phyloP scores from a whole-genome alignment of 495 filamentous ascomycete genomes.

The Penicillium salamii region DNA sequence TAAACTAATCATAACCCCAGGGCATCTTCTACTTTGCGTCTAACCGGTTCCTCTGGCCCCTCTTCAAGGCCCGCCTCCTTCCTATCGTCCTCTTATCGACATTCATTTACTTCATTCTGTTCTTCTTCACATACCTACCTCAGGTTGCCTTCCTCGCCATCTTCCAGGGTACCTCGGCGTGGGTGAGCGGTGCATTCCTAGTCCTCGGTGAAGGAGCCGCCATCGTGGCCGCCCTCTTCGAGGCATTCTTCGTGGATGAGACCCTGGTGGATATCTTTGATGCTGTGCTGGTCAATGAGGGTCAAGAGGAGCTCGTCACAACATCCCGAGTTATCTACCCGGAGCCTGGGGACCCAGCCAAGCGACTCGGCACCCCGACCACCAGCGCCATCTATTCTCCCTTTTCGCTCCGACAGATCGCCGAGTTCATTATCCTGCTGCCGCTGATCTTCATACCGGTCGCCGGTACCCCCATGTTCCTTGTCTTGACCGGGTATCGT shows the following conservation, averaged over 20 bases:
- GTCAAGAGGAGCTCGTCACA: slow-evolving; percentile 54
- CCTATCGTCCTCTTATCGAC: slow-evolving; percentile 56
- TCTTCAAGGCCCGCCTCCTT: slow-evolving; percentile 56
- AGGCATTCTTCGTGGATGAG: slow-evolving; percentile 67
- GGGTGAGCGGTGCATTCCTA: slow-evolving; percentile 61
- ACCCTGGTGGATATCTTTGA: slow-evolving; percentile 69
- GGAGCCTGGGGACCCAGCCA: slow-evolving; percentile 49
- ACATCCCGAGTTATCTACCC: slow-evolving; percentile 53
- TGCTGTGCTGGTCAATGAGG: slow-evolving; percentile 58
- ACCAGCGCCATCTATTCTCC: slow-evolving; percentile 59
- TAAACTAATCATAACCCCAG: slow-evolving; percentile 25
- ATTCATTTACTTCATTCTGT: slow-evolving; percentile 60
- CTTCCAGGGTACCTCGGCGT: slow-evolving; percentile 58
- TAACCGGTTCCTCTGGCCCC: slow-evolving; percentile 62
- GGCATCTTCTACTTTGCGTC: slow-evolving; percentile 59
- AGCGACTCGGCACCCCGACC: slow-evolving; percentile 57
- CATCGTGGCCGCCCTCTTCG: slow-evolving; percentile 59
- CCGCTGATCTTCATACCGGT: slow-evolving; percentile 66
- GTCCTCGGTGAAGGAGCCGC: slow-evolving; percentile 65
- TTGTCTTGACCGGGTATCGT: slow-evolving; percentile 60
- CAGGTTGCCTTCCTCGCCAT: slow-evolving; percentile 63
- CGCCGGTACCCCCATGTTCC: slow-evolving; percentile 60
- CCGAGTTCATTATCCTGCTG: slow-evolving; percentile 69
- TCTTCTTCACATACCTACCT: slow-evolving; percentile 59
- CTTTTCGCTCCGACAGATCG: slow-evolving; percentile 71